Evolutionary conservation across 768 basidiomycete species (phyloP), one percentile per base, ranked within the genome.

Genomic region (Mycena galopus): DNA sequence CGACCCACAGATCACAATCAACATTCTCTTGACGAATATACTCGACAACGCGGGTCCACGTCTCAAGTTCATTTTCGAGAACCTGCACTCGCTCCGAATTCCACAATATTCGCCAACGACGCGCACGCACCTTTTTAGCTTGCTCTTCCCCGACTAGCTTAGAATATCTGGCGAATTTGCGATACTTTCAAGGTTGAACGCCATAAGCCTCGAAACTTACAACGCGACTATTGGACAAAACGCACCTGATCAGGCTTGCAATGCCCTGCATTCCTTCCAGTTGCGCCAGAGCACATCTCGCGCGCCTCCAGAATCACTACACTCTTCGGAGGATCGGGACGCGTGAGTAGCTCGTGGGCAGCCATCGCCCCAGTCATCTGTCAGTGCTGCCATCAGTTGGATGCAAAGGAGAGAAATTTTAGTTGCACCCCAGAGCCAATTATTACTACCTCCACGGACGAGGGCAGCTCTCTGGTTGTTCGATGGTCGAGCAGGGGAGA

Each of bases 221-320:
- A n/a, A 4, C 19, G 23, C 5, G 39, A 5, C 16, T n/a, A 17
- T 39, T 14, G 7, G 17, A 14, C 7, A 14, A 42, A 1, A 65
- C 53, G 9, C 29, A 73, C 74, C 65, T 87, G 79, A 35, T 86
- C 82, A 16, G 88, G 85, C 62, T 86, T 87, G 58, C 88, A 84
- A 66, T 89, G 88, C 0, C 88, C 88, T 25, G 87, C 88, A 63
- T 89, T 89, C 69, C 88, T 87, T 58, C 85, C 88, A 0, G 88
- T 88, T 11, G 88, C 88, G 0, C 88, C 88, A 3, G 86, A 87
- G 75, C 88, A 89, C 4, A 84, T 77, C 25, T 91, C 89, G 32
- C 91, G 80, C 21, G 92, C 92, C 77, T 93, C 92, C 30, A 93
- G 78, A 72, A 92, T 85, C 56, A 91, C 85, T 5, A 93, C 79